Percentiles rank a stretch among this genome's conserved stretches.
Evolutionary conservation across 2,329 filamentous ascomycete species (phyloP).

Genomic region (Penicillium nordicum): DNA sequence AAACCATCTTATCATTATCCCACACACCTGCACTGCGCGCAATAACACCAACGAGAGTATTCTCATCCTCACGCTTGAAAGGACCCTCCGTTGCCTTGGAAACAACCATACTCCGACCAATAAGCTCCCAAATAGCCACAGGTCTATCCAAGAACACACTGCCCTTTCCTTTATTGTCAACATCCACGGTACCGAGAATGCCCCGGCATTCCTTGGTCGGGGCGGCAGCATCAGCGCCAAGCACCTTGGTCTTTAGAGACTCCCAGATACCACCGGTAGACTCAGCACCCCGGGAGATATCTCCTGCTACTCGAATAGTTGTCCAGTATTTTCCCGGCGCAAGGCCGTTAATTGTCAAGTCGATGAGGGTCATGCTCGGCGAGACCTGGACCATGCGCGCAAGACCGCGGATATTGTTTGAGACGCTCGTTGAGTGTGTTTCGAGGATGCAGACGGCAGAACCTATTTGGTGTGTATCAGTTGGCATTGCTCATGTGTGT

Average conservation of each 20-base stretch:
- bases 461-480: conserved; percentile 20
- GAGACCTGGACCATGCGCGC: conserved; percentile 92
- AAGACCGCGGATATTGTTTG: conserved; percentile 74
- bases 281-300: conserved; percentile 77
- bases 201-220: conserved; percentile 51
- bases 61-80: conserved; percentile 68
- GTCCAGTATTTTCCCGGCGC: conserved; percentile 77
- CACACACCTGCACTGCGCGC: conserved; percentile 95
- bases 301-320: conserved; percentile 78
- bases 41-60: conserved; percentile 89
- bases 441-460: conserved; percentile 87
- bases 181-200: conserved; percentile 69
- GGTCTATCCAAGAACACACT: conserved; percentile 75
- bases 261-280: conserved; percentile 84
- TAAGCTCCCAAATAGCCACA: conserved; percentile 92
- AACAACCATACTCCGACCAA: conserved; percentile 87
- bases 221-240: conserved; percentile 26
- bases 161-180: conserved; percentile 72
- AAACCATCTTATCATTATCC: conserved; percentile 98
- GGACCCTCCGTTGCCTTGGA: conserved; percentile 62
- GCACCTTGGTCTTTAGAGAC: conserved; percentile 45
- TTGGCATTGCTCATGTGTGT: background rate
- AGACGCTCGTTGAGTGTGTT: conserved; percentile 62
- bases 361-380: conserved; percentile 73
- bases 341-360: conserved; percentile 81